A percentile compares a stretch with the other conserved stretches of the same genome.
These are phyloP conservation scores for Cordyceps javanica DNA, from an alignment of 2,329 filamentous ascomycete species.

Conservation along the genomic window DNA sequence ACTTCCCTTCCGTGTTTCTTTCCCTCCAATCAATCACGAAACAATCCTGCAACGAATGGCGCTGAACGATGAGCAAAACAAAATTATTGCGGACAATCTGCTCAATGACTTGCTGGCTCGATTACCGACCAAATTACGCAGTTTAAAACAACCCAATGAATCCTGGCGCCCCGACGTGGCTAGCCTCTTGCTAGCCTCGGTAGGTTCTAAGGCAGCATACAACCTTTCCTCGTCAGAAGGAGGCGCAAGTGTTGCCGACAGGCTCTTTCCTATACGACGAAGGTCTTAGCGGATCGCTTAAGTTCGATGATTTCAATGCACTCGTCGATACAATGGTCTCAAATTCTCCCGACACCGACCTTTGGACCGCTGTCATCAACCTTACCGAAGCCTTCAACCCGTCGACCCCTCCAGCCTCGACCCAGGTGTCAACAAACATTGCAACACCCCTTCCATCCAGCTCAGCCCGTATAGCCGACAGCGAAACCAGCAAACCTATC, in stretches of 20 bases:
- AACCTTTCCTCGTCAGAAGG: conserved; percentile 2
- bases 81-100: conserved; percentile 12
- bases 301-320: neutral
- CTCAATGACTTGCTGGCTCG: conserved; percentile 10
- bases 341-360: conserved; percentile 3
- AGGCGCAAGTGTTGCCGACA: neutral
- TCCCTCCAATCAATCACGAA: neutral
- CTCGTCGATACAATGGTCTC: neutral
- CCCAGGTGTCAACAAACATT: conserved; percentile 3
- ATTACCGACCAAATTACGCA: conserved; percentile 5
- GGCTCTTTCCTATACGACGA: conserved; percentile 6
- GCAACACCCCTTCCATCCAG: conserved; percentile 10
- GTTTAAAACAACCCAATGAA: conserved; percentile 2
- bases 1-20: neutral
- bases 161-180: neutral
- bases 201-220: conserved; percentile 6
- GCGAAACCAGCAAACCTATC: conserved; percentile 8
- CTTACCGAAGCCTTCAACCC: conserved; percentile 3
- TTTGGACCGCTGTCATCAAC: conserved; percentile 10
- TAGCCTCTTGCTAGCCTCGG: neutral
- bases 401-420: conserved; percentile 4
- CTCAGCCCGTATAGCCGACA: conserved; percentile 10
- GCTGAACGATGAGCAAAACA: conserved; percentile 13
- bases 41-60: conserved; percentile 4
- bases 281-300: neutral